A percentile compares a stretch with the other conserved stretches of the same genome.
Conservation (phyloP, 83 land plant species). For the Diphasiastrum complanatum region DNA sequence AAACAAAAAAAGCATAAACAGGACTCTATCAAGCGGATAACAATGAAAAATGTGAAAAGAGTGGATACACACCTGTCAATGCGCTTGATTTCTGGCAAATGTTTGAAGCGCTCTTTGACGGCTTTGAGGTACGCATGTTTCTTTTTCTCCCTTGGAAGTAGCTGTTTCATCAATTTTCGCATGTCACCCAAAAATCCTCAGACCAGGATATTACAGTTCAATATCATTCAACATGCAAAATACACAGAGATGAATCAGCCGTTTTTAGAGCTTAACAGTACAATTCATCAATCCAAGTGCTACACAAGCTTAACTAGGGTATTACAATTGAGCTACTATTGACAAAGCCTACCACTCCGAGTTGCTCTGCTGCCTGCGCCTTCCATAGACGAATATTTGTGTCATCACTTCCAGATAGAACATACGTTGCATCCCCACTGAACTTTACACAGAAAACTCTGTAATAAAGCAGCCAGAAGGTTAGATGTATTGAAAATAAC, state of each 20-base stretch:
- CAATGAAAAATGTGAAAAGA: too few species aligned
- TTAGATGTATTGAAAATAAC: too few species aligned
- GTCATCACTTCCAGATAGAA: conserved; percentile 97
- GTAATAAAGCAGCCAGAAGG: conserved; percentile 11
- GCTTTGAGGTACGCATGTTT: conserved; percentile 80
- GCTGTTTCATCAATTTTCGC: conserved; percentile 29
- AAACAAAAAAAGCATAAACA: background rate
- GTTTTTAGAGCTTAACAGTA: too few species aligned
- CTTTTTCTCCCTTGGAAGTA: conserved; percentile 82
- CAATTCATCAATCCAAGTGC: too few species aligned
- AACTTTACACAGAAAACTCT: conserved; percentile 86
- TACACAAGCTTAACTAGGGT: too few species aligned
- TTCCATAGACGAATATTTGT: conserved; percentile 94
- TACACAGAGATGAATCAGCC: too few species aligned
- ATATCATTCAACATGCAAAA: too few species aligned
- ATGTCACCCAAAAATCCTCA: too few species aligned
- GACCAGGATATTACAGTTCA: too few species aligned
- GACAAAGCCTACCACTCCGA: conserved; percentile 76
- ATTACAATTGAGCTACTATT: too few species aligned
- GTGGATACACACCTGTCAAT: conserved; percentile 60
- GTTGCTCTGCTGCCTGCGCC: conserved; percentile 91
- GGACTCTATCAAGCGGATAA: background rate
- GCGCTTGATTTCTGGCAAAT: conserved; percentile 75
- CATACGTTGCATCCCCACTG: conserved; percentile 80
- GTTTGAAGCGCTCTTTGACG: conserved; percentile 71